Conservation (phyloP, 148 eudicot genomes). For the Rhododendron williamsianum region DNA sequence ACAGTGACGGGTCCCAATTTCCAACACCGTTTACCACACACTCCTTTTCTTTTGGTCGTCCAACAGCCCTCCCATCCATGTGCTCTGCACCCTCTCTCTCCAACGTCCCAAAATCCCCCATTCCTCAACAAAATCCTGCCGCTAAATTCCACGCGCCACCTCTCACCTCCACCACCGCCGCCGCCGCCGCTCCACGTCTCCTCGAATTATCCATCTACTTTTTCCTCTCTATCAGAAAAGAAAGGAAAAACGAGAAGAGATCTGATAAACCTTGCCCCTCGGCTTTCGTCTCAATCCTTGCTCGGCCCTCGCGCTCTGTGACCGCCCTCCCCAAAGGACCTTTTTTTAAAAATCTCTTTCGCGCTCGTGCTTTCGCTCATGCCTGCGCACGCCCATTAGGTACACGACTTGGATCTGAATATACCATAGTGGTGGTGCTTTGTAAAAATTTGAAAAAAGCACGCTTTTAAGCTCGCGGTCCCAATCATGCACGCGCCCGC, state of each 20-base stretch:
- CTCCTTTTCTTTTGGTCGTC: neutral
- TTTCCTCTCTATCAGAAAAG: no score
- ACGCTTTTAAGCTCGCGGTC: neutral
- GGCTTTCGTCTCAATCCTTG: no score
- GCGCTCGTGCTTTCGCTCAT: neutral
- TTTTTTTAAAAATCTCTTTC: no score
- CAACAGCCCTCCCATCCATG: neutral
- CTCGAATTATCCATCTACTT: no score
- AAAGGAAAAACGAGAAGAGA: no score
- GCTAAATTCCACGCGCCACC: neutral
- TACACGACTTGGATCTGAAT: neutral
- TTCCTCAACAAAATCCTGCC: neutral
- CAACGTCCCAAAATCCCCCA: neutral
- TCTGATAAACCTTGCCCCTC: no score
- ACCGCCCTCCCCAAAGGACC: neutral
- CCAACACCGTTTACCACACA: slow-evolving; percentile 4
- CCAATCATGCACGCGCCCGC: neutral
- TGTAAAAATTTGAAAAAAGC: no score
- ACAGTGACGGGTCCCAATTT: neutral
- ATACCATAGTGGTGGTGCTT: no score
- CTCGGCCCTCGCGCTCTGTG: no score
- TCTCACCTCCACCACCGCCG: neutral
- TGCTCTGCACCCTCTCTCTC: neutral
- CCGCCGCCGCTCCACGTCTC: neutral
- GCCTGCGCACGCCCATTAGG: neutral